Evolutionary conservation across 495 filamentous ascomycete genomes (phyloP), one percentile per base, ranked within the genome.

Genomic region (Aspergillus incahuasiensis): DNA sequence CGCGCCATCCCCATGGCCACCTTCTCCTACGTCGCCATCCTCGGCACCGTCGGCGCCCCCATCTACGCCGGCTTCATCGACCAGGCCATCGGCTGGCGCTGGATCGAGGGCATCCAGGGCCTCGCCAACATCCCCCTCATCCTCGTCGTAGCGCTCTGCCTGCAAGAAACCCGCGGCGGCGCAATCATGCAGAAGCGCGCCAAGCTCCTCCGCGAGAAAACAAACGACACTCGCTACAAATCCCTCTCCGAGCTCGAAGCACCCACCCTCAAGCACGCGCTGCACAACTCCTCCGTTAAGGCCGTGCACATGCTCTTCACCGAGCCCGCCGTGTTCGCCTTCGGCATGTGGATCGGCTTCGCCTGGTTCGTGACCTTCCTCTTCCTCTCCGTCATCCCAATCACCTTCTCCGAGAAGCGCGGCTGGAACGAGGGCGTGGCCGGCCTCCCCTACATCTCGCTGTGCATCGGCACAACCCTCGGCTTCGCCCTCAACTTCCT

Each of bases 51-150:
- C n/a, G 77, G 73, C 40, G 75, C 82, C 68, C 87, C 87, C 6
- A 80, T 92, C 16, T 76, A 89, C 41, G 87, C 88, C 61, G 89
- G 89, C 39, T 90, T 85, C 69, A 72, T 91, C 20, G 78, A 81
- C 30, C 81, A 88, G 55, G 78, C 79, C 11, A 70, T 76, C 1
- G 87, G 86, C 57, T 92, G 89, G 89, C 74, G 87, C 54, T 92
- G 88, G 88, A 72, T 91, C 5, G 89, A 90, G 68, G 90, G 87
- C 79, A 83, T 90, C 57, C 86, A 90, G 56, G 76, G 89, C 8
- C 86, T 91, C 49, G 65, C 87, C 82, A 52, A 88, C 79, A 44
- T 83, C 84, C 62, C 82, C 82, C 53, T 80, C 69, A 59, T 76
- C 2, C 58, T 85, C 19, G 39, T 70, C 18, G 81, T 80, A 46